These are phyloP conservation scores for Chlamydomonas urium DNA, from an alignment of 139 green algal genomes.

Conservation along the genomic window DNA sequence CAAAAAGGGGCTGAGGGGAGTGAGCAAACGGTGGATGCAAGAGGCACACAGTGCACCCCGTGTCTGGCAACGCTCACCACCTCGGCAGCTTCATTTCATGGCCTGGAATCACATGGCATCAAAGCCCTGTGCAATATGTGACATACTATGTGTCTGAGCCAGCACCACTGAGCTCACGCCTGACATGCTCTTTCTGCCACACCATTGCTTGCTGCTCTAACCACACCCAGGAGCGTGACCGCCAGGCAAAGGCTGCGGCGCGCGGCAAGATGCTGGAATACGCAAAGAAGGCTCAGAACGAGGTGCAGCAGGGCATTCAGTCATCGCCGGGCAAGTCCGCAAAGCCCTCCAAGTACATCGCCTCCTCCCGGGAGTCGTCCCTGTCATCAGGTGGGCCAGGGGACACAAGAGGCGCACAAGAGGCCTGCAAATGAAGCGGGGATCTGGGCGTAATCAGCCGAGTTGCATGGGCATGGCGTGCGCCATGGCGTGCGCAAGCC, in stretches of 20 bases:
- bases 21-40: not conserved
- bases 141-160: not conserved
- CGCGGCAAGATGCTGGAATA: slow-evolving; percentile 6
- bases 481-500: no score
- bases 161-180: not conserved
- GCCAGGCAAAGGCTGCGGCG: not conserved
- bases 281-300: not conserved
- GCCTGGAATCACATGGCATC: not conserved
- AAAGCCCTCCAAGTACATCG: no score
- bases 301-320: not conserved
- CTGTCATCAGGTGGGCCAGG: not conserved
- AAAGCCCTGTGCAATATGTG: not conserved
- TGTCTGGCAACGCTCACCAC: not conserved
- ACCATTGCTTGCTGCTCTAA: not conserved
- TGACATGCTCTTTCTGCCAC: not conserved
- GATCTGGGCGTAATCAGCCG: not conserved
- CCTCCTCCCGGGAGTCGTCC: no score
- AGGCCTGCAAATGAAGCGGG: not conserved
- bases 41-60: not conserved
- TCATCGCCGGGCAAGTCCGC: no score
- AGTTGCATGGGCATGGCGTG: not conserved
- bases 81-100: not conserved
- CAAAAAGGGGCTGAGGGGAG: not conserved
- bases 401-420: not conserved
- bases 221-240: not conserved